Evolutionary conservation across 768 basidiomycete genomes (phyloP).

Genomic region (Suillus cothurnatus): DNA sequence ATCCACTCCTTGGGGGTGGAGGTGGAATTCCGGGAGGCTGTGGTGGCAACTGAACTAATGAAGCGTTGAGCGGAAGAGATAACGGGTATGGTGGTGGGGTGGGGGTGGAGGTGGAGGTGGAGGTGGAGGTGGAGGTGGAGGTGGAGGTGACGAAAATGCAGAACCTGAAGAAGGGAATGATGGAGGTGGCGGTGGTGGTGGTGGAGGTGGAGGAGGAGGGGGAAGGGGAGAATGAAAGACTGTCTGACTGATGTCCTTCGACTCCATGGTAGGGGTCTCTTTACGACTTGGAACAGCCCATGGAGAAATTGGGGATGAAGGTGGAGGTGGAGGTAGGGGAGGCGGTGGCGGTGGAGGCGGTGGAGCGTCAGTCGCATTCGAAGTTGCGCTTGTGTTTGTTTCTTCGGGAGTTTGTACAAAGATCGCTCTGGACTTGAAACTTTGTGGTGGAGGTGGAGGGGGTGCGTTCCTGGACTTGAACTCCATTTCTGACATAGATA

Average conservation of each 20-base stretch:
- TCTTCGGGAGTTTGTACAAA: not conserved
- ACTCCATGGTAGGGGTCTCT: conserved; percentile 19
- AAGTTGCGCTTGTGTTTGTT: not conserved
- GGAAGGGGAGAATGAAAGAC: not conserved
- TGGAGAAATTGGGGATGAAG: conserved; percentile 28
- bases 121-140: conserved; percentile 34
- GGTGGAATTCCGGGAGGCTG: conserved; percentile 42
- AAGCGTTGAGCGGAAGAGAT: conserved; percentile 27
- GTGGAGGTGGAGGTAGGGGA: conserved; percentile 24
- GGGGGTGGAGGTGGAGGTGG: conserved; percentile 35
- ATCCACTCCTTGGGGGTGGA: conserved; percentile 20
- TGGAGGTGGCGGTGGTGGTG: conserved; percentile 20
- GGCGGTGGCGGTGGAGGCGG: conserved; percentile 22
- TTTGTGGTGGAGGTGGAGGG: conserved; percentile 56
- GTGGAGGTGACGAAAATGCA: conserved; percentile 25
- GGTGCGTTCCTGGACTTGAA: conserved; percentile 70
- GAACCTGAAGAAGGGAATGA: conserved; percentile 8
- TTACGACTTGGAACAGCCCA: not conserved
- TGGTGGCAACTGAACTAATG: conserved; percentile 27
- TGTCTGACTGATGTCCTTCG: conserved; percentile 7
- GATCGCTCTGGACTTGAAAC: conserved; percentile 8
- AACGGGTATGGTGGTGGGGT: too few species aligned
- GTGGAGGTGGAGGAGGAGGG: conserved; percentile 33
- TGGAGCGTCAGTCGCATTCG: conserved; percentile 11
- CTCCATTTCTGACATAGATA: conserved; percentile 61